phyloP scores from a whole-genome alignment of 2,329 filamentous ascomycete species.

The Aschersonia sp. region DNA sequence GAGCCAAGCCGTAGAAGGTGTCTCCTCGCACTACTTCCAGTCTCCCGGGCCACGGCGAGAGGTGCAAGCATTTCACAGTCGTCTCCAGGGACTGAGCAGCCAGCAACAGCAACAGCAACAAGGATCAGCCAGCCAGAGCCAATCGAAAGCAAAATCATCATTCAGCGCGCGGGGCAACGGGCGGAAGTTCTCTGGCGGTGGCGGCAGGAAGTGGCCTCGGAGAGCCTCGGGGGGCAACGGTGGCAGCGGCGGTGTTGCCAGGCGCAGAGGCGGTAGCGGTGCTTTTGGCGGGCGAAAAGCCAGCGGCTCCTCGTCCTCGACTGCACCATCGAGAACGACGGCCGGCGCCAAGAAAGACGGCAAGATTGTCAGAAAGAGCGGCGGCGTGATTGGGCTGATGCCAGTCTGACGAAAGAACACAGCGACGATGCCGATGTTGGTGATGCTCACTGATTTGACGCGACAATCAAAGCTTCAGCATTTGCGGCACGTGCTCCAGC shows the following conservation, averaged over 20 bases:
- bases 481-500: no score
- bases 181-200: constrained; percentile 10
- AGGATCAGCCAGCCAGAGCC: constrained; percentile 2
- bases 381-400: constrained; percentile 22
- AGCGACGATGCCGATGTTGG: no score
- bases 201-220: constrained; percentile 13
- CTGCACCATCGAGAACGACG: constrained; percentile 6
- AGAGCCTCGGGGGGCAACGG: constrained; percentile 14
- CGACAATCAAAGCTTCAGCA: no score
- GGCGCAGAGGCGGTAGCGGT: constrained; percentile 12
- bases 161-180: constrained; percentile 12
- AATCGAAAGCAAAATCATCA: constrained; percentile 11
- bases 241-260: constrained; percentile 5
- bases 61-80: constrained; percentile 19
- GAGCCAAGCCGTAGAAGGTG: constrained; percentile 21
- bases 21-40: constrained; percentile 34
- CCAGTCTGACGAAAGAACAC: constrained; percentile 13
- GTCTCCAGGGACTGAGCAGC: constrained; percentile 14
- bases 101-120: constrained; percentile 7
- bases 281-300: constrained; percentile 12
- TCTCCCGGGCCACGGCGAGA: constrained; percentile 10
- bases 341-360: constrained; percentile 10
- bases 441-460: no score
- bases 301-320: constrained; percentile 14
- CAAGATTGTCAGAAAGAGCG: constrained; percentile 18